These are phyloP conservation scores for Blastomyces percursus DNA, from an alignment of 2,329 filamentous ascomycete species.

Conservation along the genomic window DNA sequence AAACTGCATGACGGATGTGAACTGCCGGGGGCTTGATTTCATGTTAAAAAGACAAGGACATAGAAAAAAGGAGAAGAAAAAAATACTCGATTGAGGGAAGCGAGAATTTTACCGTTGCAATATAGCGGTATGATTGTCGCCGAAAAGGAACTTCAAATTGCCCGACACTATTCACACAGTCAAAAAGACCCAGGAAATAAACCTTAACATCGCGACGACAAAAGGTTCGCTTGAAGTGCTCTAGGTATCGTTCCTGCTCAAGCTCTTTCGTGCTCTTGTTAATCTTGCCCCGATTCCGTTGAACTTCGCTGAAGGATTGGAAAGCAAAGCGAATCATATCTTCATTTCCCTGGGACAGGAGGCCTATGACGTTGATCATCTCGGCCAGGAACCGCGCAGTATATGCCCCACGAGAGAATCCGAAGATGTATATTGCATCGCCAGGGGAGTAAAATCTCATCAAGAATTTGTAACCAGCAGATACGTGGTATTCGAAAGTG, in stretches of 20 bases:
- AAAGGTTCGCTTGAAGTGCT: constrained; percentile 41
- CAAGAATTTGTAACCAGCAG: constrained; percentile 44
- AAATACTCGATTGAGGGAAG: constrained; percentile 19
- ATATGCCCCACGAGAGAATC: constrained; percentile 44
- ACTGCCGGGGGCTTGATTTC: constrained; percentile 30
- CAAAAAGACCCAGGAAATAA: constrained; percentile 47
- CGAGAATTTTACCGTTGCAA: constrained; percentile 24
- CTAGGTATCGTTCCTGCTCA: constrained; percentile 22
- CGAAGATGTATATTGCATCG: constrained; percentile 46
- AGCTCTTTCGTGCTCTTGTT: constrained; percentile 14
- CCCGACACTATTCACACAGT: constrained; percentile 43
- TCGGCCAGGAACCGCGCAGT: constrained; percentile 44
- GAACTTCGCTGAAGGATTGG: constrained; percentile 22
- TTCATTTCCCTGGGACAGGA: constrained; percentile 43
- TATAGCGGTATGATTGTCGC: constrained; percentile 27
- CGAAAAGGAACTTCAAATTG: constrained; percentile 27
- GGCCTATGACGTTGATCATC: constrained; percentile 41
- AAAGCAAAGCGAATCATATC: constrained; percentile 45
- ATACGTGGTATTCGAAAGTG: constrained; percentile 42
- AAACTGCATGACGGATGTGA: constrained; percentile 43
- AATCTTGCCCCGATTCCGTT: constrained; percentile 23
- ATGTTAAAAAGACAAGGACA: not conserved
- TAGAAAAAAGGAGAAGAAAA: not conserved
- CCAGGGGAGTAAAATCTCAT: constrained; percentile 44
- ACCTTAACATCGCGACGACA: constrained; percentile 38